These are phyloP conservation scores for Pythium rhizo-oryzae DNA, from an alignment of 352 stramenopile genomes.

Conservation along the genomic window DNA sequence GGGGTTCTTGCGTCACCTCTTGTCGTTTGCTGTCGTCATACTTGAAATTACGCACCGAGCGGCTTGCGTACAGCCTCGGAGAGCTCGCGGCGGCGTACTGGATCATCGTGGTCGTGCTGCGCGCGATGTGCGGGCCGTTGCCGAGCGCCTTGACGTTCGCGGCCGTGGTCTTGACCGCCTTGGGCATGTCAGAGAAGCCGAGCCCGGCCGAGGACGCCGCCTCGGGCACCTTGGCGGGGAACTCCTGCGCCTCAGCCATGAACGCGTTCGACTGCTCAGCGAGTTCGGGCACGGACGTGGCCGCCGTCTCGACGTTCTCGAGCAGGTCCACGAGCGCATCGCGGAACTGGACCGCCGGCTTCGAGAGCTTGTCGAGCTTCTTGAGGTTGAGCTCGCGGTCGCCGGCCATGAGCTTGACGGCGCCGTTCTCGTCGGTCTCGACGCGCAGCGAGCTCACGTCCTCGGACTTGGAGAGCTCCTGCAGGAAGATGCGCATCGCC, in stretches of 20 bases:
- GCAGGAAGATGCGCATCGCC: slow-evolving; percentile 44
- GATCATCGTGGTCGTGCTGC: slow-evolving; percentile 53
- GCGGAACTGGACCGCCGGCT: slow-evolving; percentile 42
- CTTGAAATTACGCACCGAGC: slow-evolving; percentile 30
- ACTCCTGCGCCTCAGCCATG: slow-evolving; percentile 42
- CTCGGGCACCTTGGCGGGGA: slow-evolving; percentile 46
- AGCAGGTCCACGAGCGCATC: slow-evolving; percentile 53
- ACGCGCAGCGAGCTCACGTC: slow-evolving; percentile 41
- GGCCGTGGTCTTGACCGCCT: slow-evolving; percentile 36
- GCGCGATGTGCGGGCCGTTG: slow-evolving; percentile 52
- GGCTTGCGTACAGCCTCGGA: slow-evolving; percentile 45
- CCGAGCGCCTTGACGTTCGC: slow-evolving; percentile 50
- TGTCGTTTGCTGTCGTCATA: neutral
- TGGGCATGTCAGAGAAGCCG: slow-evolving; percentile 49
- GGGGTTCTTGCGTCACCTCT: neutral
- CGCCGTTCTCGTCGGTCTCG: slow-evolving; percentile 41
- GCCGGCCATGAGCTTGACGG: slow-evolving; percentile 47
- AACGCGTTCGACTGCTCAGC: slow-evolving; percentile 42
- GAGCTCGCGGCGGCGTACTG: slow-evolving; percentile 50
- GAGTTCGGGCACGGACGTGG: slow-evolving; percentile 49
- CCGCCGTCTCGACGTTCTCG: slow-evolving; percentile 55
- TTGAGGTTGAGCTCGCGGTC: slow-evolving; percentile 51
- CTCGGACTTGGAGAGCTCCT: slow-evolving; percentile 48
- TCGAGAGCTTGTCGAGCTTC: slow-evolving; percentile 48
- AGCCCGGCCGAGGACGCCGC: slow-evolving; percentile 43